Base-by-base conservation (phyloP, 1,284 basidiomycete species). In the Pascua sp. region DNA sequence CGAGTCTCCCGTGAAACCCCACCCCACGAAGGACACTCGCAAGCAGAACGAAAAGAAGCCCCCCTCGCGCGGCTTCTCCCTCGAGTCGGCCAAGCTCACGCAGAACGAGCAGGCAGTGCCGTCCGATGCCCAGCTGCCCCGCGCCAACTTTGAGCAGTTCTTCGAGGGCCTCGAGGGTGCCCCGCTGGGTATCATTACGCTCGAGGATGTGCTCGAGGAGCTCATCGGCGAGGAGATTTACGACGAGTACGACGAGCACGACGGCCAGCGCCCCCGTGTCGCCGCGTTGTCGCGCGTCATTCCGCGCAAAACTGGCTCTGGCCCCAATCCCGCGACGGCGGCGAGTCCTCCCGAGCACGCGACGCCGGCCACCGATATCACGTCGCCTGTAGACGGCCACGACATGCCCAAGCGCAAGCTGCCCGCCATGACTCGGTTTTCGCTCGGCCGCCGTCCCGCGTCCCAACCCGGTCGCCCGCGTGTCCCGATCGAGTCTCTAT, bases 121-220 rank as follows among this genome's bases (percentile, higher is more conserved):
- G 49, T 87, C 86, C 47, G 90, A 90, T 77, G 90, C 88, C 32
- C 86, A 89, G 51, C 74, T 92, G 52, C 82, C 84, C 4, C 84
- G 86, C 66, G 82, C 84, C 62, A 82, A 82, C 49, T 87, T 87
- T 24, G 83, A 86, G 38, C 84, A 87, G 82, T 89, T 91, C 76
- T 78, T 90, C 68, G 85, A 87, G 78, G 83, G 82, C 50, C 82
- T 89, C 48, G 71, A 74, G 55, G 71, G 88, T 86, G 71, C 86
- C 82, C 91, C 91, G 1, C 80, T 95, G 24, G 92, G 92, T 58
- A 91, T 95, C 71, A 94, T 95, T 64, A 95, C 92, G 1, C 81
- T 95, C 3, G 92, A 95, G 74, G 91, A 95, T 64, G 90, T 95
- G 15, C 80, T 95, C 10, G 91, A 95, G 83, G 90, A 91, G 69